phyloP scores from a whole-genome alignment of 2,329 filamentous ascomycete species.

The Cladophialophora bantiana region DNA sequence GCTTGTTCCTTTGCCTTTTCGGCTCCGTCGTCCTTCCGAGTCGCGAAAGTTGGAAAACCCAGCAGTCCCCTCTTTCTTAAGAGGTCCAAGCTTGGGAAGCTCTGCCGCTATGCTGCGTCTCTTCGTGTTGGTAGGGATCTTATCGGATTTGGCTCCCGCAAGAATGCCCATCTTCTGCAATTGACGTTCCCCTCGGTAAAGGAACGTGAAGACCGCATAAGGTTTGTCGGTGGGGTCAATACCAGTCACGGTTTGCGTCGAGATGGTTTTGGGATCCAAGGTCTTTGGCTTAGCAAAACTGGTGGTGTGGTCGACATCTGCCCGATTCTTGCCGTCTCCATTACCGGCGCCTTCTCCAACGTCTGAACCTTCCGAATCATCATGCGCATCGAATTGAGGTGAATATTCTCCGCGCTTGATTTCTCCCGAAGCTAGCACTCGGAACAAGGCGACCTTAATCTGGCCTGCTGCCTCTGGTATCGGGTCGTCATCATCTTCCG shows the following conservation, averaged over 20 bases:
- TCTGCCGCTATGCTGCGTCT: conserved; percentile 83
- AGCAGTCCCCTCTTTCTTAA: conserved; percentile 86
- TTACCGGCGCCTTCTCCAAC: conserved; percentile 56
- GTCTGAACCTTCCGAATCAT: conserved; percentile 76
- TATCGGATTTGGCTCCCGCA: conserved; percentile 68
- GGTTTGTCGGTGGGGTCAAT: conserved; percentile 93
- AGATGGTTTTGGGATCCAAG: conserved; percentile 94
- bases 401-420: conserved; percentile 99
- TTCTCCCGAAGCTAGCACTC: conserved; percentile 92
- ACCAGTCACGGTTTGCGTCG: conserved; percentile 97
- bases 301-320: conserved; percentile 93
- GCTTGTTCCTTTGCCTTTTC: conserved; percentile 61
- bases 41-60: conserved; percentile 91
- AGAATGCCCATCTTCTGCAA: conserved; percentile 95
- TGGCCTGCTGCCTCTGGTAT: conserved; percentile 91
- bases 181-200: conserved; percentile 95
- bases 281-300: conserved; percentile 97
- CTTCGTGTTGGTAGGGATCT: conserved; percentile 70
- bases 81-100: conserved; percentile 81
- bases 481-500: conserved; percentile 81
- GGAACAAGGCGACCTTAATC: conserved; percentile 97
- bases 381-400: conserved; percentile 94
- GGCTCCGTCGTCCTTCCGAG: conserved; percentile 58
- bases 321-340: conserved; percentile 70
- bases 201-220: conserved; percentile 96